phyloP scores from a whole-genome alignment of 495 filamentous ascomycete genomes.

The Eremomyces bilateralis region DNA sequence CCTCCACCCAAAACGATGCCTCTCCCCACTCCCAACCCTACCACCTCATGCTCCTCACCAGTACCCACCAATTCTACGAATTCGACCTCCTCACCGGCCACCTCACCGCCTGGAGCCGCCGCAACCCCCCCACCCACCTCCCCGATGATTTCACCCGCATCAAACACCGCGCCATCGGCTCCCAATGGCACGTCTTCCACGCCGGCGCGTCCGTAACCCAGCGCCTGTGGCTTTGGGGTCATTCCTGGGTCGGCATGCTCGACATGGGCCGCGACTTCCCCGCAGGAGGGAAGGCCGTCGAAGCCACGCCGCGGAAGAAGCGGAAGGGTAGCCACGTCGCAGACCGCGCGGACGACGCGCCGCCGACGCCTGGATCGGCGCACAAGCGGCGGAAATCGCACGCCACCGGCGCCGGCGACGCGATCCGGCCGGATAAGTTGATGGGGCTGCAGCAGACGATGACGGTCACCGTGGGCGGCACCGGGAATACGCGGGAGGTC shows the following conservation, averaged over 20 bases:
- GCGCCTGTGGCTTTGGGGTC: conserved; percentile 71
- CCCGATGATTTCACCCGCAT: conserved; percentile 48
- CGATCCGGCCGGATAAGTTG: conserved; percentile 7
- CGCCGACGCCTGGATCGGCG: conserved; percentile 2
- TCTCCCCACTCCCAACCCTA: conserved; percentile 30
- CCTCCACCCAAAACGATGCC: conserved; percentile 25
- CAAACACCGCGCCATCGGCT: conserved; percentile 58
- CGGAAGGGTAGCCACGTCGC: neutral
- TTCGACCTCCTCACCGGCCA: conserved; percentile 54
- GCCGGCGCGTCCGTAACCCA: no score
- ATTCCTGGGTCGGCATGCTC: conserved; percentile 80
- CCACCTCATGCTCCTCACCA: conserved; percentile 52
- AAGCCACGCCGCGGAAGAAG: conserved; percentile 8
- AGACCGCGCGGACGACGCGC: neutral
- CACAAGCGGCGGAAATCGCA: conserved; percentile 9
- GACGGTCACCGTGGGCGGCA: conserved; percentile 2
- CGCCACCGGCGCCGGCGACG: conserved; percentile 9
- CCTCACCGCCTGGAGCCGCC: conserved; percentile 64
- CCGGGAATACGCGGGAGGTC: neutral
- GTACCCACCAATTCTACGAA: conserved; percentile 50
- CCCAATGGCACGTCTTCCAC: conserved; percentile 73
- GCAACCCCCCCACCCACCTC: conserved; percentile 53
- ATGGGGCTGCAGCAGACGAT: neutral
- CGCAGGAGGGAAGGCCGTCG: conserved; percentile 17
- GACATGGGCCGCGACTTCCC: conserved; percentile 57